These are phyloP conservation scores for Aciculoconidium aculeatum DNA, from an alignment of 805 yeast genomes.

Conservation along the genomic window DNA sequence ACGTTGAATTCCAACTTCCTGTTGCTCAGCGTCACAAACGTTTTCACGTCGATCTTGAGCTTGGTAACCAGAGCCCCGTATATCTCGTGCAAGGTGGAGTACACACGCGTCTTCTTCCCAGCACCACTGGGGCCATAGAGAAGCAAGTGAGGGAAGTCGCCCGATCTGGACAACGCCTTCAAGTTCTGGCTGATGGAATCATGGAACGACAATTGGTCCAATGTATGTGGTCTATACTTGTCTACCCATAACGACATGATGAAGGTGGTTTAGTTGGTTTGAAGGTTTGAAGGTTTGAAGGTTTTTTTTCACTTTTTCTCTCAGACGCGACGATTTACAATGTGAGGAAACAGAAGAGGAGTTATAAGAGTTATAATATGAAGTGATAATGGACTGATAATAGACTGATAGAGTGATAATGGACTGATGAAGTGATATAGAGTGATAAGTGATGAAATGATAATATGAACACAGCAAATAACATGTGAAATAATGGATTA, in stretches of 20 bases:
- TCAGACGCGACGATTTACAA: no score
- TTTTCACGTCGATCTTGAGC: slow-evolving; percentile 79
- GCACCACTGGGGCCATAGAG: slow-evolving; percentile 96
- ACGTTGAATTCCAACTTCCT: slow-evolving; percentile 87
- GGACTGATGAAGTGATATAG: no score
- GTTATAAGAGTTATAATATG: no score
- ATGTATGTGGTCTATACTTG: slow-evolving; percentile 73
- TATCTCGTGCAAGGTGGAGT: slow-evolving; percentile 70
- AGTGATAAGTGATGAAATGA: no score
- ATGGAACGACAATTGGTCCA: slow-evolving; percentile 65
- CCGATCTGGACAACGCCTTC: slow-evolving; percentile 53
- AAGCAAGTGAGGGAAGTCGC: slow-evolving; percentile 89
- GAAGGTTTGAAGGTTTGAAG: no score
- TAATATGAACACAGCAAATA: no score
- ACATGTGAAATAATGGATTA: no score
- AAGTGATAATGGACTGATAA: no score
- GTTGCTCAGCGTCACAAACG: slow-evolving; percentile 67
- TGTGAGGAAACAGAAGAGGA: no score
- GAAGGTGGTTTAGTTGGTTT: slow-evolving; percentile 2
- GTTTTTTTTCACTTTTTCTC: no score
- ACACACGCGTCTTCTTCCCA: slow-evolving; percentile 91
- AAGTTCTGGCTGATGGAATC: slow-evolving; percentile 57
- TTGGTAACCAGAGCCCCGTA: slow-evolving; percentile 81
- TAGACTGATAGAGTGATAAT: no score
- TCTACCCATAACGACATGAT: slow-evolving; percentile 95